Percentiles rank a stretch among this genome's conserved stretches.
These are phyloP conservation scores for Aspergillus hortae DNA, from an alignment of 2,329 filamentous ascomycete genomes.

Conservation along the genomic window DNA sequence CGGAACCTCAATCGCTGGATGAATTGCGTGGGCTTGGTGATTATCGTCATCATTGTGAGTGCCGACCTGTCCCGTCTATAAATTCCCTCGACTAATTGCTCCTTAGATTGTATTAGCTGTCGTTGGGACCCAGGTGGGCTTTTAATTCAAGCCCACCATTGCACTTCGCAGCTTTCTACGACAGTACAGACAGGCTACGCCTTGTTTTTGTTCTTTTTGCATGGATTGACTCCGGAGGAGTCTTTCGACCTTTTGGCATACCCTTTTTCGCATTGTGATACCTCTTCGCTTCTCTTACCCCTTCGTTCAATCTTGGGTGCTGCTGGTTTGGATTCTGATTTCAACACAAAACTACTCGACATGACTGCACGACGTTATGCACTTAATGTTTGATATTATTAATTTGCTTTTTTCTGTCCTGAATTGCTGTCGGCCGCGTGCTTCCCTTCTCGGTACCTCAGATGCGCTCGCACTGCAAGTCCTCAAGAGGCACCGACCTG, in stretches of 20 bases:
- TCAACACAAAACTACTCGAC: slow-evolving; percentile 22
- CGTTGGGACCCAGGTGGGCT: slow-evolving; percentile 32
- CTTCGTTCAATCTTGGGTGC: slow-evolving; percentile 6
- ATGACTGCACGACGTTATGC: slow-evolving; percentile 32
- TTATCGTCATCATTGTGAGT: slow-evolving; percentile 55
- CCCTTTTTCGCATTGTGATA: neutral
- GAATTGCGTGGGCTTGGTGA: slow-evolving; percentile 54
- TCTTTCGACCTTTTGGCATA: neutral
- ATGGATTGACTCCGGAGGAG: neutral
- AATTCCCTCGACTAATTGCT: slow-evolving; percentile 6
- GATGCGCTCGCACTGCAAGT: neutral
- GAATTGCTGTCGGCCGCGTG: neutral
- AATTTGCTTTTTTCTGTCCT: slow-evolving; percentile 4
- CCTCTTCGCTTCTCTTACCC: slow-evolving; percentile 4
- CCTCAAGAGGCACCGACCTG: neutral
- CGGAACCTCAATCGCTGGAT: slow-evolving; percentile 61
- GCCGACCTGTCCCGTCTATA: neutral
- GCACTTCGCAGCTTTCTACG: neutral
- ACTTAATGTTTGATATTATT: slow-evolving; percentile 22
- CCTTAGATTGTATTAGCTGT: slow-evolving; percentile 27
- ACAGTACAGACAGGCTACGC: neutral
- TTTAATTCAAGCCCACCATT: slow-evolving; percentile 15
- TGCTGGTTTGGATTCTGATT: slow-evolving; percentile 16
- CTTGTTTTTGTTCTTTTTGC: neutral
- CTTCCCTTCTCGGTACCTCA: neutral